Evolutionary conservation across 176 grass and related monocot species (phyloP).

Genomic region (Urochloa ruziziensis): DNA sequence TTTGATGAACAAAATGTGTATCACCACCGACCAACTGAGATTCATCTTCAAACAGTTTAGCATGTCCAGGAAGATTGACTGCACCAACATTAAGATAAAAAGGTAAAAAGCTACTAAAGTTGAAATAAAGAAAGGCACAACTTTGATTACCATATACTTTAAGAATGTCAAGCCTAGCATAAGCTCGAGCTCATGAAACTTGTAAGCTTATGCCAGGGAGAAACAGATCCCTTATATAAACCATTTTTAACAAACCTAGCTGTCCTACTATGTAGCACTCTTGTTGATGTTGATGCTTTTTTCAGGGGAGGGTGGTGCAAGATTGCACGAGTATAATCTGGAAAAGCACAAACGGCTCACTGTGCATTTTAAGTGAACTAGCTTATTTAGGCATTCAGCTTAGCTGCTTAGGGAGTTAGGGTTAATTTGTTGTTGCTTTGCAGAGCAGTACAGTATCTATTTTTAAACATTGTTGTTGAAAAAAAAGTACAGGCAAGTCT

Average conservation of each 20-base stretch:
- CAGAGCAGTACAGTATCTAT: neutral
- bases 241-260: neutral
- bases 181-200: neutral
- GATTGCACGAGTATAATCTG: conserved; percentile 6
- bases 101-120: conserved; percentile 8
- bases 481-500: neutral
- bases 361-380: conserved; percentile 3
- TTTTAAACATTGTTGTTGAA: neutral
- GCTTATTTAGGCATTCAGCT: conserved; percentile 9
- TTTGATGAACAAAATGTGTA: conserved; percentile 37
- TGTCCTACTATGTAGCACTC: neutral
- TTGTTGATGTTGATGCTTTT: neutral
- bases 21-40: conserved; percentile 32
- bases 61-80: conserved; percentile 44
- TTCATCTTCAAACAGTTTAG: conserved; percentile 41
- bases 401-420: neutral
- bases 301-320: conserved; percentile 7
- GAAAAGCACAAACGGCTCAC: neutral
- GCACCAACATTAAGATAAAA: conserved; percentile 22
- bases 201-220: neutral
- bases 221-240: neutral
- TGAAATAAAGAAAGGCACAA: neutral
- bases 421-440: neutral
- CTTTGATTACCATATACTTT: conserved; percentile 17
- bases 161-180: neutral